These are phyloP conservation scores for Asterochloris sp. DNA, from an alignment of 139 green algal species.

Conservation along the genomic window DNA sequence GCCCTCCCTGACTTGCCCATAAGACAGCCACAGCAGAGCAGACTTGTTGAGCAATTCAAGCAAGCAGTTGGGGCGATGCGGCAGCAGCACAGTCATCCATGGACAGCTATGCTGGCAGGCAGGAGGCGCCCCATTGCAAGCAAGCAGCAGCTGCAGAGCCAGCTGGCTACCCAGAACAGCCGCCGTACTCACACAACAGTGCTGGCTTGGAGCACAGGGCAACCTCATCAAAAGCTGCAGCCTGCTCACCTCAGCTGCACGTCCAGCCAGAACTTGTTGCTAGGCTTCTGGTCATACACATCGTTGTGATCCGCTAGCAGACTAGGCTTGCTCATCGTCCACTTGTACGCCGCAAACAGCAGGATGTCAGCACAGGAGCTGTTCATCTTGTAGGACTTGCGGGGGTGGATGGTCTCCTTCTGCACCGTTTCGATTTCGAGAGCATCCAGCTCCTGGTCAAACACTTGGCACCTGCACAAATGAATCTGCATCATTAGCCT, in stretches of 20 bases:
- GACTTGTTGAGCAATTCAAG: too few species aligned
- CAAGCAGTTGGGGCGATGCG: too few species aligned
- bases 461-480: constrained; percentile 64
- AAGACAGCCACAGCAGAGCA: too few species aligned
- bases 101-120: too few species aligned
- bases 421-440: constrained; percentile 99
- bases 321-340: constrained; percentile 89
- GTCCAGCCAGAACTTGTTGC: constrained; percentile 99
- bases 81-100: too few species aligned
- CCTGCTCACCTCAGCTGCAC: constrained; percentile 68
- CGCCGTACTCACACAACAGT: too few species aligned
- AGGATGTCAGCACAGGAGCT: constrained; percentile 90
- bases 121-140: too few species aligned
- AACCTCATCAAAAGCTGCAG: not conserved
- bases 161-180: too few species aligned
- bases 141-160: not conserved
- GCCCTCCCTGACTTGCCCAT: too few species aligned
- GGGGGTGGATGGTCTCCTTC: constrained; percentile 99
- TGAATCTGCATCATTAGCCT: not conserved
- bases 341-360: constrained; percentile 98
- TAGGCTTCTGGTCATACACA: constrained; percentile 92
- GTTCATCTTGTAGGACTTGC: constrained; percentile 99
- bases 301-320: constrained; percentile 96
- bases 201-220: not conserved
- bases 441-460: constrained; percentile 98